phyloP scores from a whole-genome alignment of 2,329 filamentous ascomycete genomes.

The Tolypocladium pustulatum region DNA sequence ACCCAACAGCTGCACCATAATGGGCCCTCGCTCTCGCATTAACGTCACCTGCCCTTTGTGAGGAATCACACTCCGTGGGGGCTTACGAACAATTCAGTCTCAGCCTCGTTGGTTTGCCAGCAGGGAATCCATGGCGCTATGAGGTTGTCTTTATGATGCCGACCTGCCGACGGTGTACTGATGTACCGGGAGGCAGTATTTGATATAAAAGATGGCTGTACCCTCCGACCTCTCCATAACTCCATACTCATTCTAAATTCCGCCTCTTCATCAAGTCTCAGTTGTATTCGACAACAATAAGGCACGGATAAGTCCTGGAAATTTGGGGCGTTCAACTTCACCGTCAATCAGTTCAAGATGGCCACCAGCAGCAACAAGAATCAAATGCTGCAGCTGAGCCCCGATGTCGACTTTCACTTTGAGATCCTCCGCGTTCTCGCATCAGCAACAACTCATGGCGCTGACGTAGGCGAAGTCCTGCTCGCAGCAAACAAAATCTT shows the following conservation, averaged over 20 bases:
- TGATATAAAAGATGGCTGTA: neutral
- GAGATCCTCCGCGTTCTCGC: constrained; percentile 12
- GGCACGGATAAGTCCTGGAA: too few species aligned
- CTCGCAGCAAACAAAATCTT: constrained; percentile 15
- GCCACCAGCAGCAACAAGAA: neutral
- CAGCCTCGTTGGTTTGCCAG: neutral
- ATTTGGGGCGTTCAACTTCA: neutral
- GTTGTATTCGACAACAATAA: neutral
- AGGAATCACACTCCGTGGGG: neutral
- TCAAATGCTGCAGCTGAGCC: constrained; percentile 9
- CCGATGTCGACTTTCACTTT: constrained; percentile 11
- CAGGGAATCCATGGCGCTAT: neutral
- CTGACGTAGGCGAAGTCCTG: constrained; percentile 21
- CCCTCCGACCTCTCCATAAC: neutral
- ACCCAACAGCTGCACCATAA: neutral
- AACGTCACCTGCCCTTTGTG: neutral
- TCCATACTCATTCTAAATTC: neutral
- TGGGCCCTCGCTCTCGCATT: neutral
- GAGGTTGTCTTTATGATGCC: neutral
- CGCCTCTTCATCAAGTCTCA: neutral
- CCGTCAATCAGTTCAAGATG: neutral
- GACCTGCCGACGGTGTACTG: neutral
- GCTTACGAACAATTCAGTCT: neutral
- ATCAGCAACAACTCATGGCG: constrained; percentile 1
- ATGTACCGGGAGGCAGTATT: neutral